A percentile compares a stretch with the other conserved stretches of the same genome.
These are phyloP conservation scores for Crithidia bombi DNA, from an alignment of 208 protist genomes.

Conservation along the genomic window DNA sequence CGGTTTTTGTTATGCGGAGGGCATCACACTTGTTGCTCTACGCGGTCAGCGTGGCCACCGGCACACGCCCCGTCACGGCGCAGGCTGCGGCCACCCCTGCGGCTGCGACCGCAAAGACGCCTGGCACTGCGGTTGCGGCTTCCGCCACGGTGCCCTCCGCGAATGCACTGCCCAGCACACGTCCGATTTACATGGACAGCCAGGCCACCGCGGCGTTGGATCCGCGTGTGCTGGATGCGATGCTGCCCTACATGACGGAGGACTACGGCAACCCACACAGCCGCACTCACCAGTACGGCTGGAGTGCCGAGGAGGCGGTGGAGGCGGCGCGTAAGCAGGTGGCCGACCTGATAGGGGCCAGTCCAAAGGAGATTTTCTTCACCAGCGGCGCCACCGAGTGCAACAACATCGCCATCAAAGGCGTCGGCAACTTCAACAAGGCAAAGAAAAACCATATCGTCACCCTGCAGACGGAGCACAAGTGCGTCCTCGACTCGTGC, in stretches of 20 bases:
- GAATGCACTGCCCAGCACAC: slow-evolving; percentile 19
- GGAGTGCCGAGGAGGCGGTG: slow-evolving; percentile 94
- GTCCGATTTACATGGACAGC: slow-evolving; percentile 96
- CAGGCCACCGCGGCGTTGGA: slow-evolving; percentile 97
- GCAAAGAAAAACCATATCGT: slow-evolving; percentile 98
- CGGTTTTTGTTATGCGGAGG: slow-evolving; percentile 65
- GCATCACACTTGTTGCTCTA: slow-evolving; percentile 36
- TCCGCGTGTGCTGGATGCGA: slow-evolving; percentile 98
- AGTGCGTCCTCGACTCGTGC: slow-evolving; percentile 99
- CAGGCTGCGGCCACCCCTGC: slow-evolving; percentile 4
- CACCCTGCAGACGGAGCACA: slow-evolving; percentile 98
- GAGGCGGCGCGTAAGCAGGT: slow-evolving; percentile 95
- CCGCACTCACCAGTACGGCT: slow-evolving; percentile 98
- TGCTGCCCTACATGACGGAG: slow-evolving; percentile 98
- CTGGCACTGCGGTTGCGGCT: slow-evolving; percentile 11
- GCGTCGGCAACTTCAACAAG: slow-evolving; percentile 97
- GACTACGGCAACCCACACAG: slow-evolving; percentile 99
- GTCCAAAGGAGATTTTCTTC: slow-evolving; percentile 99
- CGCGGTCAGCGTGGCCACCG: slow-evolving; percentile 9
- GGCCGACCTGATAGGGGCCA: slow-evolving; percentile 93
- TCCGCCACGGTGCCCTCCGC: not conserved
- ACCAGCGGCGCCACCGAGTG: slow-evolving; percentile 99
- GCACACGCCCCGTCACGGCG: not conserved
- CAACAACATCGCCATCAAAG: slow-evolving; percentile 99
- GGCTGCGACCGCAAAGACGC: not conserved